Evolutionary conservation across 1,284 basidiomycete genomes (phyloP).

Genomic region (Coniferiporia sulphurascens): DNA sequence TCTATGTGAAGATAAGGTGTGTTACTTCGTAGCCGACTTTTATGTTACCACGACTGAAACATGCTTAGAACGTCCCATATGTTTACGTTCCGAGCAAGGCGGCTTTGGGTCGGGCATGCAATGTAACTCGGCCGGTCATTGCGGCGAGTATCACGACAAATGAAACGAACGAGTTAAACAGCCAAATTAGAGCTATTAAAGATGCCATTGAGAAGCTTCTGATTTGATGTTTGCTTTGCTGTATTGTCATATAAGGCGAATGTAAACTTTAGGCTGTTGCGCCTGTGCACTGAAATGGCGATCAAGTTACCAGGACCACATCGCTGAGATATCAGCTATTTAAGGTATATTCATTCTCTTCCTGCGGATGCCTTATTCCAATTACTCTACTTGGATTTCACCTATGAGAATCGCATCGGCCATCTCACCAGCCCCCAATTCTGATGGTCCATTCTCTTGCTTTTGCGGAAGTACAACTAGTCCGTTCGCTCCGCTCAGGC

Average conservation of each 20-base stretch:
- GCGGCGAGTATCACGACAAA: constrained; percentile 94
- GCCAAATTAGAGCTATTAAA: constrained; percentile 90
- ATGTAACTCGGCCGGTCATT: constrained; percentile 94
- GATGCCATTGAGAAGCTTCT: constrained; percentile 79
- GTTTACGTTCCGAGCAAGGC: constrained; percentile 94
- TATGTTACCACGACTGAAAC: constrained; percentile 11
- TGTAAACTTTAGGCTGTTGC: not conserved
- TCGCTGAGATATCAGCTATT: not conserved
- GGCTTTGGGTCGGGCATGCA: constrained; percentile 93
- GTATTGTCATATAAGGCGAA: not conserved
- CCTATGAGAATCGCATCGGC: constrained; percentile 63
- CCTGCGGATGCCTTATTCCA: not conserved
- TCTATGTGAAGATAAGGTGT: constrained; percentile 96
- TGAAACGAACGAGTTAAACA: constrained; percentile 88
- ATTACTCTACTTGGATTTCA: constrained; percentile 43
- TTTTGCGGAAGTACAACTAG: constrained; percentile 61
- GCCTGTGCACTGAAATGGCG: not conserved
- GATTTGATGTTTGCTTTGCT: constrained; percentile 29
- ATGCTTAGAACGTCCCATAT: constrained; percentile 84
- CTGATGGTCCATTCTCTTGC: constrained; percentile 34
- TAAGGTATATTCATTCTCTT: too few relatives aligned
- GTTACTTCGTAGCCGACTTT: constrained; percentile 16
- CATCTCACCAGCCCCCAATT: constrained; percentile 46
- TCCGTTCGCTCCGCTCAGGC: constrained; percentile 74
- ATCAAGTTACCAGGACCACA: not conserved